Conservation (phyloP, 2,329 filamentous ascomycete genomes). For the Aspergillus sp. region DNA sequence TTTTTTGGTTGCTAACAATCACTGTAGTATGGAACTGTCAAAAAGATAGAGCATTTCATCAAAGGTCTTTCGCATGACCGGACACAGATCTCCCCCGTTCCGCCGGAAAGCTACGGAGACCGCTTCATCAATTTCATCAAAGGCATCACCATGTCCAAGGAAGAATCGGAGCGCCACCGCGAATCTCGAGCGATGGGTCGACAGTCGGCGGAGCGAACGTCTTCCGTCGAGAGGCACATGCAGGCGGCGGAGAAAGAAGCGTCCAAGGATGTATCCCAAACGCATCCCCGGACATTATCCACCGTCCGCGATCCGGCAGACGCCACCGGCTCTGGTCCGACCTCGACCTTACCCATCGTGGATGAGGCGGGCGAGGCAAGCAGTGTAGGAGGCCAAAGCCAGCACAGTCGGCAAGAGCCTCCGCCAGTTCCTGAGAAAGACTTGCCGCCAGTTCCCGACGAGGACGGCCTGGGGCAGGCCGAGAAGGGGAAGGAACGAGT, state of each 20-base stretch:
- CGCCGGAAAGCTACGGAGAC: conserved; percentile 83
- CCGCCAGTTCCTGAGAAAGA: conserved; percentile 20
- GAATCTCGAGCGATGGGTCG: conserved; percentile 20
- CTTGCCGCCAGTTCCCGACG: conserved; percentile 17
- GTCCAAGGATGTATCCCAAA: conserved; percentile 51
- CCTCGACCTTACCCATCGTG: conserved; percentile 66
- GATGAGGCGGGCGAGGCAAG: conserved; percentile 77
- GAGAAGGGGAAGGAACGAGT: conserved; percentile 17
- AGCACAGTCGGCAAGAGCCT: conserved; percentile 34
- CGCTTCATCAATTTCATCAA: conserved; percentile 89
- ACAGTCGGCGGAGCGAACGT: conserved; percentile 22
- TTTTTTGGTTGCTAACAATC: conserved; percentile 5
- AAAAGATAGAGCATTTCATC: conserved; percentile 93
- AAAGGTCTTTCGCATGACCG: conserved; percentile 81
- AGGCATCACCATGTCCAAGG: conserved; percentile 78
- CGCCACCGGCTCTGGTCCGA: conserved; percentile 41
- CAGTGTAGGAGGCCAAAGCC: conserved; percentile 54
- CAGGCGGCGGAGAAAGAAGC: conserved; percentile 53
- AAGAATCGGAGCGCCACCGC: conserved; percentile 58
- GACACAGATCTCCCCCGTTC: conserved; percentile 82
- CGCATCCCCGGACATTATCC: conserved; percentile 54
- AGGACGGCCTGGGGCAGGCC: conserved; percentile 7
- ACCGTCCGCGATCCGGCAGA: conserved; percentile 51
- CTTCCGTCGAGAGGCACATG: conserved; percentile 46
- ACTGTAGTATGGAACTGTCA: conserved; percentile 76